Base-by-base conservation (phyloP, 257 asterid genomes). In the Fraxinus anomala region DNA sequence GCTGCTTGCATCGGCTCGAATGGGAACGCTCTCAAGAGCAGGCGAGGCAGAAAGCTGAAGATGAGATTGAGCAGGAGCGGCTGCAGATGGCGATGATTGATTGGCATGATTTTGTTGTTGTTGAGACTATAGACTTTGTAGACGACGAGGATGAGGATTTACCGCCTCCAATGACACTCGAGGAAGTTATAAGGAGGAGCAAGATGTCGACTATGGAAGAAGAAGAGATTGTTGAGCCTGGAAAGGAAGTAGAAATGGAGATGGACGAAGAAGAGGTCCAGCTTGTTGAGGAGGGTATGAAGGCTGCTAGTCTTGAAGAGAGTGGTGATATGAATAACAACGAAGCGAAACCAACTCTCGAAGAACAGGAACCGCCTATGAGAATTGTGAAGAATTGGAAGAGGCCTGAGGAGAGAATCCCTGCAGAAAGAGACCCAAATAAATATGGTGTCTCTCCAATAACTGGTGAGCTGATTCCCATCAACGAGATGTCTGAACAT, bases 211-310 rank as follows among this genome's bases (percentile, higher is more conserved):
- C 90, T 31, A 68, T 79, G 87, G 96, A 90, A 77, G 96, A 88
- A 76, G 97, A 90, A n/a, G 97, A 91, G 68, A 63, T 79, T 78
- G 85, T 87, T 76, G 97, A 92, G 88, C 94, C 96, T 79, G 94
- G 92, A 42, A 94, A 94, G 89, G 99, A 92, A 83, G 94, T 92
- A 6, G 97, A 93, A 80, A 94, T 92, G 99, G 97, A 92, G 70
- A 94, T 94, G 99, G 99, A 94, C 70, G 99, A 94, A 86, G 99
- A 94, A 80, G 99, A 94, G 92, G 92, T 89, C 59, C 92, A 91
- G 89, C 88, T 94, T 77, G 97, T 92, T 68, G 97, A 92, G 88
- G 99, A 94, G 82, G 97, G 98, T 65, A 90, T 94, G 96, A 84
- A 85, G 85, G 97, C 92, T 21, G 93, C 98, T 78, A 91, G 80